Evolutionary conservation across 2,329 filamentous ascomycete species (phyloP).

Genomic region (Verticillium isaacii): DNA sequence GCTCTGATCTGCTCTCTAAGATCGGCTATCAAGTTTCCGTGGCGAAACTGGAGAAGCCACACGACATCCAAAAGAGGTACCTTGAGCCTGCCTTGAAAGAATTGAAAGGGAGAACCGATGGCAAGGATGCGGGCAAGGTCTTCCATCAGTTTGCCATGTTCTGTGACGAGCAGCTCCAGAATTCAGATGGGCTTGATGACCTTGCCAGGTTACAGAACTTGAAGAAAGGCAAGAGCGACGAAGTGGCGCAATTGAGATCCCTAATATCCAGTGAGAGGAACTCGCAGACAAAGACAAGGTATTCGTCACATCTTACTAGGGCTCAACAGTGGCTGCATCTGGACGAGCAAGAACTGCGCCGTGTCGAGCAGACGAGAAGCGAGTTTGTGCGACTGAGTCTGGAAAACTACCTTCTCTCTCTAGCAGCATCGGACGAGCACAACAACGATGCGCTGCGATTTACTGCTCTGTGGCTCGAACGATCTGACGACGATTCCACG

Average conservation of each 20-base stretch:
- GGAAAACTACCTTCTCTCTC: slow-evolving; percentile 85
- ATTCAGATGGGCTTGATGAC: slow-evolving; percentile 79
- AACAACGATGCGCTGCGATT: slow-evolving; percentile 89
- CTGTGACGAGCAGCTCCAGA: slow-evolving; percentile 90
- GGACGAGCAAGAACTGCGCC: slow-evolving; percentile 79
- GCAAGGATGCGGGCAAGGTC: slow-evolving; percentile 76
- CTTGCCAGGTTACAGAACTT: slow-evolving; percentile 75
- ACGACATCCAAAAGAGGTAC: slow-evolving; percentile 83
- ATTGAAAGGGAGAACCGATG: slow-evolving; percentile 62
- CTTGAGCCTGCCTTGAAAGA: slow-evolving; percentile 80
- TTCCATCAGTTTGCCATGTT: slow-evolving; percentile 95
- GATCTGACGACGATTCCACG: slow-evolving; percentile 68
- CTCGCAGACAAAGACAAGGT: slow-evolving; percentile 47
- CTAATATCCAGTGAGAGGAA: slow-evolving; percentile 47
- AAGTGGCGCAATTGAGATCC: slow-evolving; percentile 68
- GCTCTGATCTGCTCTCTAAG: slow-evolving; percentile 77
- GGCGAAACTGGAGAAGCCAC: slow-evolving; percentile 84
- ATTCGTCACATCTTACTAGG: slow-evolving; percentile 60
- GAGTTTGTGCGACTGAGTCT: slow-evolving; percentile 84
- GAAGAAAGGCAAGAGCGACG: slow-evolving; percentile 73
- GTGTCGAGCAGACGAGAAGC: slow-evolving; percentile 70
- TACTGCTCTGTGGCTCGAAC: slow-evolving; percentile 89
- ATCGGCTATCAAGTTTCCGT: slow-evolving; percentile 86
- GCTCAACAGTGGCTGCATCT: slow-evolving; percentile 88
- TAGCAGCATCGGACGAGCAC: slow-evolving; percentile 81